Evolutionary conservation across 2,329 filamentous ascomycete genomes (phyloP).

Genomic region (Hawksworthiomyces lignivorus): DNA sequence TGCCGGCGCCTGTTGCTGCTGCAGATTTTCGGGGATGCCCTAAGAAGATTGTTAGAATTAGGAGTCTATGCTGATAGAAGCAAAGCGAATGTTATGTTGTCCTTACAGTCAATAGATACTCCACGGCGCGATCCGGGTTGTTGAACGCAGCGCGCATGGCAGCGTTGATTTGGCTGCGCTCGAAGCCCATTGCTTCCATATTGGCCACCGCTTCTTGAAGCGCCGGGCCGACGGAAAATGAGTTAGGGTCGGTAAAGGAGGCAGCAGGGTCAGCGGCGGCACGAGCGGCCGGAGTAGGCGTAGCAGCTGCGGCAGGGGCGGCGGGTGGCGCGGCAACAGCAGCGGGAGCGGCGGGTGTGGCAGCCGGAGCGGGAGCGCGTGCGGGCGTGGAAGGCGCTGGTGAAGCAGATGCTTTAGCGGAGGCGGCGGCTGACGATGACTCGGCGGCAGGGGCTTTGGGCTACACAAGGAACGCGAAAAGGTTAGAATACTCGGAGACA

Average conservation of each 20-base stretch:
- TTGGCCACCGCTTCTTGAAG: constrained; percentile 75
- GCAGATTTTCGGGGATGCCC: constrained; percentile 85
- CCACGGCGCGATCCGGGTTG: constrained; percentile 94
- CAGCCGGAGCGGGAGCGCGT: constrained; percentile 33
- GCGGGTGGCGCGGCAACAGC: constrained; percentile 40
- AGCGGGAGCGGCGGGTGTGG: constrained; percentile 42
- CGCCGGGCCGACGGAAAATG: constrained; percentile 79
- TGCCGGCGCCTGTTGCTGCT: constrained; percentile 38
- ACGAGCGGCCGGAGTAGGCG: constrained; percentile 44
- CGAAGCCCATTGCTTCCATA: constrained; percentile 98
- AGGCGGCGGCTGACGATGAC: constrained; percentile 49
- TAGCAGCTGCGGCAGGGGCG: constrained; percentile 18
- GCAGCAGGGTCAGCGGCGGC: constrained; percentile 30
- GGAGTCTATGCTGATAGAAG: no score
- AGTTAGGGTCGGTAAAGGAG: constrained; percentile 61
- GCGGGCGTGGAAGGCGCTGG: constrained; percentile 54
- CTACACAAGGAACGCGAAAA: constrained; percentile 29
- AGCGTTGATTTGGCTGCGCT: constrained; percentile 76
- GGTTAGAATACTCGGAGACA: no score
- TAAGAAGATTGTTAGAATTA: constrained; percentile 33
- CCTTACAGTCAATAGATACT: constrained; percentile 81
- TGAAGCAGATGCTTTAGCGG: constrained; percentile 21
- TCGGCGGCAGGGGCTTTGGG: constrained; percentile 60
- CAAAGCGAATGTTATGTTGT: no score
- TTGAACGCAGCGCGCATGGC: constrained; percentile 95